These are phyloP conservation scores for Heliophila coronopifolia DNA, from an alignment of 441 rosid species.

Conservation along the genomic window DNA sequence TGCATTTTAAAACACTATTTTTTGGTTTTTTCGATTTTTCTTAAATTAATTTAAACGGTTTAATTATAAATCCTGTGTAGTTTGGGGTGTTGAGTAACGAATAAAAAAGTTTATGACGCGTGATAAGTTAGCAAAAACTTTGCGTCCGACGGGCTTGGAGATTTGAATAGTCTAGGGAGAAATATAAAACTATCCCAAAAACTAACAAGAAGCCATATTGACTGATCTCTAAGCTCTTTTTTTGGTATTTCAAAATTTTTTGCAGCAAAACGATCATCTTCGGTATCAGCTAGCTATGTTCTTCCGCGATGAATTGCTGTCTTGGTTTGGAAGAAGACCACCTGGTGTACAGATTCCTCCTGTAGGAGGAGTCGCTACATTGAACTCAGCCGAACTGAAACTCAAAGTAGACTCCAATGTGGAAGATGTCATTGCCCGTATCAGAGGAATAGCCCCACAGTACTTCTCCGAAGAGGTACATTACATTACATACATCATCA, in stretches of 20 bases:
- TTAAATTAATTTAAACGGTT: too few relatives aligned
- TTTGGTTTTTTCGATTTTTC: too few relatives aligned
- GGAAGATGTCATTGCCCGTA: slow-evolving; percentile 62
- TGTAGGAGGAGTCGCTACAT: slow-evolving; percentile 52
- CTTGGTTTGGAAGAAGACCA: slow-evolving; percentile 98
- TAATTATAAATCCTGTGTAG: too few relatives aligned
- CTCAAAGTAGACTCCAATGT: slow-evolving; percentile 73
- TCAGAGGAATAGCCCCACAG: slow-evolving; percentile 78
- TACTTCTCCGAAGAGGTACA: slow-evolving; percentile 80
- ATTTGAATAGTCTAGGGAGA: too few relatives aligned
- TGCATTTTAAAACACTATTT: too few relatives aligned
- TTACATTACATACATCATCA: not conserved
- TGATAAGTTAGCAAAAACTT: too few relatives aligned
- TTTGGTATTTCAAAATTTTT: not conserved
- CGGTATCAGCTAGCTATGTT: slow-evolving; percentile 98
- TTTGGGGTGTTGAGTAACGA: too few relatives aligned
- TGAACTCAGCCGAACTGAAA: slow-evolving; percentile 74
- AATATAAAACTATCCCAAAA: not conserved
- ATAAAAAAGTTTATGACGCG: too few relatives aligned
- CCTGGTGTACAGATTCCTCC: slow-evolving; percentile 56
- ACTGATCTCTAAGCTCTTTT: not conserved
- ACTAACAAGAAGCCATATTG: slow-evolving; percentile 5
- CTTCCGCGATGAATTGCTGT: slow-evolving; percentile 90
- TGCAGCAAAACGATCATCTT: slow-evolving; percentile 83
- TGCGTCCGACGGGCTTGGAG: too few relatives aligned